Evolutionary conservation across 2,329 filamentous ascomycete species (phyloP).

Genomic region (Pseudogymnoascus sp.): DNA sequence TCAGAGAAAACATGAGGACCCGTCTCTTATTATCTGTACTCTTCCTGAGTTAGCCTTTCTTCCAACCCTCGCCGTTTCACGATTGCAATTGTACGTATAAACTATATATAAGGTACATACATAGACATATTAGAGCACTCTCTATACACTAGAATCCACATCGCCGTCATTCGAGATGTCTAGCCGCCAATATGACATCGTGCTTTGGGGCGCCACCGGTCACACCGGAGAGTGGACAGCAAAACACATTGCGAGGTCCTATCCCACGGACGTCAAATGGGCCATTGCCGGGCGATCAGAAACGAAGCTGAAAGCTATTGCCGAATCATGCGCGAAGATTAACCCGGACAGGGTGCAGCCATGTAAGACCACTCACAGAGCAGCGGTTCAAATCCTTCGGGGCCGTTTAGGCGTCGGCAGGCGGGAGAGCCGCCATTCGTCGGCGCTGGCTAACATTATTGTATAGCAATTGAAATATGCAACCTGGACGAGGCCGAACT

Average conservation of each 20-base stretch:
- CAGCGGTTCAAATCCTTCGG: not conserved
- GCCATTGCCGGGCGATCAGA: slow-evolving; percentile 77
- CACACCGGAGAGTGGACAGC: slow-evolving; percentile 75
- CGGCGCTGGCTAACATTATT: slow-evolving; percentile 12
- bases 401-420: not conserved
- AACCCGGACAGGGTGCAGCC: slow-evolving; percentile 65
- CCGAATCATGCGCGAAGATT: slow-evolving; percentile 55
- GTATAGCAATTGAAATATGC: slow-evolving; percentile 45
- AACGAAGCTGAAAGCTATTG: slow-evolving; percentile 62
- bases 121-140: not conserved
- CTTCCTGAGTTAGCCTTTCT: not conserved
- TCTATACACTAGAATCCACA: not conserved
- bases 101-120: not conserved
- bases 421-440: not conserved
- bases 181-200: slow-evolving; percentile 48
- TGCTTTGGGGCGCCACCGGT: slow-evolving; percentile 63
- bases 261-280: slow-evolving; percentile 77
- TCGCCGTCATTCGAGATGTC: slow-evolving; percentile 4
- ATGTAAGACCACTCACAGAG: slow-evolving; percentile 39
- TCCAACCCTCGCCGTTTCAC: not conserved
- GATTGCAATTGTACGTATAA: slow-evolving; percentile 8
- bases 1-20: not conserved
- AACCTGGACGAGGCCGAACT: slow-evolving; percentile 40
- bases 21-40: not conserved
- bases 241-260: slow-evolving; percentile 62